Conservation (phyloP, 2,329 filamentous ascomycete species). For the Trichoderma hamatum region DNA sequence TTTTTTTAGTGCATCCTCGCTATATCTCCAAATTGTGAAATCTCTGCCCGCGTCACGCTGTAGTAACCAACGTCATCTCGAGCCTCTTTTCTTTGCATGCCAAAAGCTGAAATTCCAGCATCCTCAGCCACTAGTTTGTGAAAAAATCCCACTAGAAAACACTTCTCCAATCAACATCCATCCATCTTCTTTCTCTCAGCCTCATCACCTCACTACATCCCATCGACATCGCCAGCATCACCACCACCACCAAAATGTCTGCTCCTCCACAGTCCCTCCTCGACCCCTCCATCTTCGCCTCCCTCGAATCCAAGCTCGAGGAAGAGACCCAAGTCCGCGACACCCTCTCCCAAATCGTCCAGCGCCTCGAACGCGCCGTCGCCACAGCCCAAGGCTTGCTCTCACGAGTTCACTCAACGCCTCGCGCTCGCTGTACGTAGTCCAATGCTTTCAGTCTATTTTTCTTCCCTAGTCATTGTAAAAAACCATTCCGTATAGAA, state of each 20-base stretch:
- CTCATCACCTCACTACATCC: conserved; percentile 9
- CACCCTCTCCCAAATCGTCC: conserved; percentile 78
- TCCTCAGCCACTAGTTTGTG: not conserved
- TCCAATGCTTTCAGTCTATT: conserved; percentile 34
- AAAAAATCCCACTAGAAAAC: too few species aligned
- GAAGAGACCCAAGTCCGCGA: conserved; percentile 83
- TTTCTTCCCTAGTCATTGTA: not conserved
- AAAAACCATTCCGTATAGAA: not conserved
- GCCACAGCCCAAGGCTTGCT: conserved; percentile 80
- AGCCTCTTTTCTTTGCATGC: not conserved
- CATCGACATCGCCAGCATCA: not conserved
- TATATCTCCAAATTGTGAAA: not conserved
- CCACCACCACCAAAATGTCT: conserved; percentile 35
- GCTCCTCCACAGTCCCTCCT: conserved; percentile 46
- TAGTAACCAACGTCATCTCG: not conserved
- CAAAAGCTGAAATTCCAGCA: not conserved
- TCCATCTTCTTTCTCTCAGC: conserved; percentile 11
- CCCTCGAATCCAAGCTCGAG: conserved; percentile 86
- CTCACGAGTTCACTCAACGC: conserved; percentile 87
- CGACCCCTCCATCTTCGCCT: conserved; percentile 81
- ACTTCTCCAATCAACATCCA: not conserved
- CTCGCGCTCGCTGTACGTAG: conserved; percentile 56
- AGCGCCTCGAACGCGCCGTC: conserved; percentile 81
- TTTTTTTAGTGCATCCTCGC: not conserved
- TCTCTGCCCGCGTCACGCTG: not conserved